Conservation (phyloP, 140 eudicot species). For the Cichorium intybus region DNA sequence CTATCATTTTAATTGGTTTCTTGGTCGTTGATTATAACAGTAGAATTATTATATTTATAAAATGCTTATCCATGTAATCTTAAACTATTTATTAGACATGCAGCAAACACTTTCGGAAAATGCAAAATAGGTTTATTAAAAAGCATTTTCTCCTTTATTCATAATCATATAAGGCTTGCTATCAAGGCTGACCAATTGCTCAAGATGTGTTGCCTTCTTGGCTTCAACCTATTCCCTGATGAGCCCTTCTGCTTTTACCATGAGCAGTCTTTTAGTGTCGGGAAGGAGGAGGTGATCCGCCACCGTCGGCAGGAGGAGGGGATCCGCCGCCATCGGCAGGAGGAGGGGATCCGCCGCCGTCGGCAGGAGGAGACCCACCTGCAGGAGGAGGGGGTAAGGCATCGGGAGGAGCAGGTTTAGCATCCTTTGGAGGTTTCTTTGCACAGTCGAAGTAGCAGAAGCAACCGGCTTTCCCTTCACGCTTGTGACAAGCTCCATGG, state of each 20-base stretch:
- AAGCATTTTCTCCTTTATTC: not conserved
- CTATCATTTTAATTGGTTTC: no score
- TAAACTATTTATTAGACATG: not conserved
- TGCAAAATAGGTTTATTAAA: not conserved
- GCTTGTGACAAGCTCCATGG: slow-evolving; percentile 4
- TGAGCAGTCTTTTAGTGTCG: not conserved
- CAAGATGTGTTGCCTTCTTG: not conserved
- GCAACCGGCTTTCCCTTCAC: not conserved
- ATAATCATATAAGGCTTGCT: slow-evolving; percentile 1
- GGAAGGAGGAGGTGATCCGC: slow-evolving; percentile 16
- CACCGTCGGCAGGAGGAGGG: slow-evolving; percentile 18
- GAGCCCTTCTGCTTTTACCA: not conserved
- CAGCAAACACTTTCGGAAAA: not conserved
- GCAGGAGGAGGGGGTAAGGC: not conserved
- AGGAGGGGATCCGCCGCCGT: slow-evolving; percentile 16
- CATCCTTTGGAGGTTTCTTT: not conserved
- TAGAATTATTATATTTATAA: not conserved
- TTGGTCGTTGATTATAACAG: no score
- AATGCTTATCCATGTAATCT: not conserved
- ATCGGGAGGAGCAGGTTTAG: not conserved
- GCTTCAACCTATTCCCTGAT: not conserved
- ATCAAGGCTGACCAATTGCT: not conserved
- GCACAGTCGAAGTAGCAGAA: not conserved
- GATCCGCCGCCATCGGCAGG: slow-evolving; percentile 1
- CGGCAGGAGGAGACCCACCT: not conserved